Conservation (phyloP, 495 filamentous ascomycete species). For the Aspergillus biplanus region DNA sequence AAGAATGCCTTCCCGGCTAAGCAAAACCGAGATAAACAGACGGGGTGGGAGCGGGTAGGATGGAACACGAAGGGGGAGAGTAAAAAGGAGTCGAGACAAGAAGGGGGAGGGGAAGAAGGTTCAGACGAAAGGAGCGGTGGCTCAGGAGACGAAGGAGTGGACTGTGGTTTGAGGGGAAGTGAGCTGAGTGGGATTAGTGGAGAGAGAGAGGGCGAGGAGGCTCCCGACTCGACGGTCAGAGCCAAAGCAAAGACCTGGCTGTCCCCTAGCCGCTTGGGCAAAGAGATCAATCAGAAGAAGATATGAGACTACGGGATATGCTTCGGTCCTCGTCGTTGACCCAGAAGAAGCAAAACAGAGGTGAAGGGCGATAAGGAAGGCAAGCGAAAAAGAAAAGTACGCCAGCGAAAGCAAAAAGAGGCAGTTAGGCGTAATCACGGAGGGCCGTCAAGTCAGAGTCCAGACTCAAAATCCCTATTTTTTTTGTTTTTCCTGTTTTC, state of each 20-base stretch:
- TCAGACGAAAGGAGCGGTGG: conserved; percentile 39
- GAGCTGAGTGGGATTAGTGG: conserved; percentile 17
- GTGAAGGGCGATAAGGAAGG: not conserved
- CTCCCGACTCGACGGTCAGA: conserved; percentile 4
- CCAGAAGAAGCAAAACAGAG: not conserved
- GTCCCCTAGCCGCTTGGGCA: not conserved
- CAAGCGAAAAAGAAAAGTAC: not conserved
- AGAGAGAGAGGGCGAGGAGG: conserved; percentile 5
- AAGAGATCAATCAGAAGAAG: conserved; percentile 5
- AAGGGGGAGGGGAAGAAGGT: conserved; percentile 18
- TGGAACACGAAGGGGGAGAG: conserved; percentile 26
- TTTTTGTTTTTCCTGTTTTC: not conserved
- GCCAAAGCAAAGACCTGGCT: not conserved
- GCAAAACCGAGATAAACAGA: conserved; percentile 21
- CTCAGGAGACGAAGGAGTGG: conserved; percentile 32
- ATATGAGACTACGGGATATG: not conserved
- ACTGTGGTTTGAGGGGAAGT: conserved; percentile 16
- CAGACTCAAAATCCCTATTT: not conserved
- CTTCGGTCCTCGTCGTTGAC: not conserved
- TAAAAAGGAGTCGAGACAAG: conserved; percentile 9
- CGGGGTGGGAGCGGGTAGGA: conserved; percentile 19
- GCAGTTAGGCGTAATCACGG: not conserved
- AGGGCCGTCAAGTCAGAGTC: not conserved
- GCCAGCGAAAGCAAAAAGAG: conserved; percentile 2
- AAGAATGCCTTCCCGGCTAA: conserved; percentile 21